Evolutionary conservation across 1,139 yeast species (phyloP).

Genomic region (Yamadazyma friedrichii): DNA sequence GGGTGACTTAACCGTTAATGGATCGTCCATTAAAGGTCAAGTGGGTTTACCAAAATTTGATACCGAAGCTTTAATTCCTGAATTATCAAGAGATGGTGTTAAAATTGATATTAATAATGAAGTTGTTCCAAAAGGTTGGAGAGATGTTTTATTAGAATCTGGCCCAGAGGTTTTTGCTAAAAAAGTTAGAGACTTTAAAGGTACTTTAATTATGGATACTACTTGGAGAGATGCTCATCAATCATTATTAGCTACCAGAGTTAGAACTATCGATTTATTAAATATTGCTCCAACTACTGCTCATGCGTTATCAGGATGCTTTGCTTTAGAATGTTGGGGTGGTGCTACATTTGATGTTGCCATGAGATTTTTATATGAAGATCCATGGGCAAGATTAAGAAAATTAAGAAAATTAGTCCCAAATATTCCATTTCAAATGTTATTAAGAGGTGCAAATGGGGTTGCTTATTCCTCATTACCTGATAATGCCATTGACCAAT

Average conservation of each 20-base stretch:
- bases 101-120: constrained; percentile 56
- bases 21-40: constrained; percentile 94
- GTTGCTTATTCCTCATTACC: constrained; percentile 97
- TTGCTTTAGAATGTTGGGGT: constrained; percentile 99
- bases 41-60: constrained; percentile 82
- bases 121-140: constrained; percentile 81
- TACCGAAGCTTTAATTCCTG: constrained; percentile 75
- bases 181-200: constrained; percentile 79
- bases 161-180: constrained; percentile 91
- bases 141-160: constrained; percentile 75
- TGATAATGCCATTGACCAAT: constrained; percentile 97
- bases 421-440: constrained; percentile 98
- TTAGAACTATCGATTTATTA: constrained; percentile 86
- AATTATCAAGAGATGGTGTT: constrained; percentile 51
- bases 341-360: constrained; percentile 99
- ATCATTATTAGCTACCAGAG: constrained; percentile 95
- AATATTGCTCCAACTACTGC: constrained; percentile 95
- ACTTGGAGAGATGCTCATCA: constrained; percentile 99
- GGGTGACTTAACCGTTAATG: constrained; percentile 93
- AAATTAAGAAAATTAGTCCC: constrained; percentile 87
- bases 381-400: constrained; percentile 97
- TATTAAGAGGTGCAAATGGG: constrained; percentile 98
- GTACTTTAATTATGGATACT: constrained; percentile 93
- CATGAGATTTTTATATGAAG: constrained; percentile 97
- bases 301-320: constrained; percentile 84